Evolutionary conservation across 2,329 filamentous ascomycete species (phyloP).

Genomic region (Aspergillus calidoustus): DNA sequence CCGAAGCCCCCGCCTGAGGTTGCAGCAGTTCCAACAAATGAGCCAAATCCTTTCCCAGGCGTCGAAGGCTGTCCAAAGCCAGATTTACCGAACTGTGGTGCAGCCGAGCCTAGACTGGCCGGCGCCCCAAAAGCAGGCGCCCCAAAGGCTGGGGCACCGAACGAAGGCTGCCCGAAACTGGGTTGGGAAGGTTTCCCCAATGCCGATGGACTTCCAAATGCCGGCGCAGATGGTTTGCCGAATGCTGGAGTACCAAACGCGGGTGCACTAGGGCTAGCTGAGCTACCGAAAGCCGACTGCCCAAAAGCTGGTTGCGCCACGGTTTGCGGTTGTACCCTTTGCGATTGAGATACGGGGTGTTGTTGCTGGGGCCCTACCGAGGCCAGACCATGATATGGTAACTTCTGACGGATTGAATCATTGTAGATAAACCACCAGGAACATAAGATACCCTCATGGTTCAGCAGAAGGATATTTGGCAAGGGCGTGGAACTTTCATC

Average conservation of each 20-base stretch:
- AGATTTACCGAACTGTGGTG: conserved; percentile 39
- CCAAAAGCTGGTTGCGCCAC: conserved; percentile 20
- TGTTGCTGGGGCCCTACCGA: conserved; percentile 30
- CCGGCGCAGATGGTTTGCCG: conserved; percentile 30
- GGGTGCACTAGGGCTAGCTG: conserved; percentile 34
- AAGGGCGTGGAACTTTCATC: conserved; percentile 78
- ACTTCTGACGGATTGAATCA: conserved; percentile 77
- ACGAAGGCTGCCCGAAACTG: conserved; percentile 35
- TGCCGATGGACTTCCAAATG: conserved; percentile 36
- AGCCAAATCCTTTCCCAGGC: conserved; percentile 29
- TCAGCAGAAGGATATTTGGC: conserved; percentile 82
- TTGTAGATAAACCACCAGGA: conserved; percentile 93
- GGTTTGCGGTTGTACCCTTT: conserved; percentile 19
- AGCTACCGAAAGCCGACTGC: conserved; percentile 31
- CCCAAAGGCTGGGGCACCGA: conserved; percentile 43
- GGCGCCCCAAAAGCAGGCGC: conserved; percentile 41
- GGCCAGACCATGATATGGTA: conserved; percentile 72
- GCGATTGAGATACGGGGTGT: conserved; percentile 23
- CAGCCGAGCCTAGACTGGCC: conserved; percentile 38
- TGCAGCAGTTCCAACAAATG: conserved; percentile 28
- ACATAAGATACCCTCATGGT: conserved; percentile 82
- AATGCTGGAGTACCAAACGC: conserved; percentile 34
- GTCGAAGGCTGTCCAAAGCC: conserved; percentile 33
- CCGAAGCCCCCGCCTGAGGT: conserved; percentile 40
- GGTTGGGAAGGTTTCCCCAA: conserved; percentile 31